Evolutionary conservation across 1,284 basidiomycete species (phyloP).

Genomic region (Gastroboletus turbinatus): DNA sequence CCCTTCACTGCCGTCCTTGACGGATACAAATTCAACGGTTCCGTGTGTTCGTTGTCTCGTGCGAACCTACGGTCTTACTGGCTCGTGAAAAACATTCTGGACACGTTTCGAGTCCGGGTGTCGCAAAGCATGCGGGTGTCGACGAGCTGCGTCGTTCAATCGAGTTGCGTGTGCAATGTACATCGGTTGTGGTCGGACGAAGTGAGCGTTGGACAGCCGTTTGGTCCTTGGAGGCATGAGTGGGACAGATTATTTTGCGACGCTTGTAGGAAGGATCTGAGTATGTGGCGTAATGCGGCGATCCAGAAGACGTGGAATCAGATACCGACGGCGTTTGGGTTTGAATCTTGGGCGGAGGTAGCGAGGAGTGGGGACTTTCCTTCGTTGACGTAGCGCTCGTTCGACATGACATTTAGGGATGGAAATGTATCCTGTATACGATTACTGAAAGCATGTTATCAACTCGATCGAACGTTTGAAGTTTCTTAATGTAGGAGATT

Average conservation of each 20-base stretch:
- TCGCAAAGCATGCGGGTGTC: background rate
- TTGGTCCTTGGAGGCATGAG: slow-evolving; percentile 13
- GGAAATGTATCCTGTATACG: too few relatives aligned
- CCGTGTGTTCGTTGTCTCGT: background rate
- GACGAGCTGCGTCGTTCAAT: slow-evolving; percentile 1
- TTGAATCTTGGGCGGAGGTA: slow-evolving; percentile 11
- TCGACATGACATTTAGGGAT: too few relatives aligned
- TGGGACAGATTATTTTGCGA: slow-evolving; percentile 21
- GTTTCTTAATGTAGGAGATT: too few relatives aligned
- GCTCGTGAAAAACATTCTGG: slow-evolving; percentile 7
- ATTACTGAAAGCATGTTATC: too few relatives aligned
- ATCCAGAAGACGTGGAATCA: slow-evolving; percentile 13
- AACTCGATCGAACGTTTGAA: background rate
- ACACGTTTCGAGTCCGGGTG: background rate
- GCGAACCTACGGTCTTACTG: slow-evolving; percentile 7
- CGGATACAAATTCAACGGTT: slow-evolving; percentile 6
- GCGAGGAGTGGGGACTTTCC: background rate
- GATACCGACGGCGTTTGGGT: slow-evolving; percentile 12
- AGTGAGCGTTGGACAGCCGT: slow-evolving; percentile 1
- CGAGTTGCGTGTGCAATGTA: slow-evolving; percentile 1
- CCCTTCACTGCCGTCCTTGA: slow-evolving; percentile 7
- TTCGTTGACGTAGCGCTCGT: background rate
- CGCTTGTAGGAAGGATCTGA: slow-evolving; percentile 4
- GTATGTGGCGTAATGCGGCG: background rate
- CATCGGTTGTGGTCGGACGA: slow-evolving; percentile 11